Evolutionary conservation across 495 filamentous ascomycete genomes (phyloP).

Genomic region (Penicillium simplicissimum): DNA sequence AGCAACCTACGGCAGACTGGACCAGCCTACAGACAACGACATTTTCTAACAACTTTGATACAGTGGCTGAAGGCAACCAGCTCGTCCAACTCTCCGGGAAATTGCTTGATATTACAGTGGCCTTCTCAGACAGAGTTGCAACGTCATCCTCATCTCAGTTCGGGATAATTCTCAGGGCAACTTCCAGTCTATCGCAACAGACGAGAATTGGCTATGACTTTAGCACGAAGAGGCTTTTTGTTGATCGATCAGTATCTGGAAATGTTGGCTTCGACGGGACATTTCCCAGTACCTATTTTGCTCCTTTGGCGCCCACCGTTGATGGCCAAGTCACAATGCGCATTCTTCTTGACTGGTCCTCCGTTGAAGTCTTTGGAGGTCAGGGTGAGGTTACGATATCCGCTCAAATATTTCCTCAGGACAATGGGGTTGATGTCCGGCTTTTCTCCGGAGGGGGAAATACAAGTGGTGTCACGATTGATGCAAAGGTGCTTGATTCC

Average conservation of each 20-base stretch:
- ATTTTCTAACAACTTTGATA: neutral
- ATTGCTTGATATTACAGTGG: slow-evolving; percentile 24
- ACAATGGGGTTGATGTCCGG: neutral
- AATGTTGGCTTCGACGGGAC: slow-evolving; percentile 27
- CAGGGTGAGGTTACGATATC: slow-evolving; percentile 24
- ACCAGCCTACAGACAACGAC: neutral
- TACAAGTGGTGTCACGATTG: neutral
- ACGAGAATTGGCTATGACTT: slow-evolving; percentile 45
- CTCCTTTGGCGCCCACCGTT: slow-evolving; percentile 16
- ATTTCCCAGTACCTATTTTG: slow-evolving; percentile 30
- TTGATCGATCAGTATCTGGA: slow-evolving; percentile 31
- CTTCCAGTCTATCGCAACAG: slow-evolving; percentile 39
- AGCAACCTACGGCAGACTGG: neutral
- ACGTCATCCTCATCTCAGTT: slow-evolving; percentile 19
- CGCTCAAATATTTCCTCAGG: neutral
- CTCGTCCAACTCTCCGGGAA: slow-evolving; percentile 11
- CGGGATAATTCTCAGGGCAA: slow-evolving; percentile 27
- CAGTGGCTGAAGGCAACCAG: neutral
- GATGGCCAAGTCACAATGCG: slow-evolving; percentile 24
- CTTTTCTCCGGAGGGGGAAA: neutral
- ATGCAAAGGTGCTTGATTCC: neutral
- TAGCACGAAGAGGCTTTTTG: slow-evolving; percentile 32
- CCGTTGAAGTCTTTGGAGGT: slow-evolving; percentile 33
- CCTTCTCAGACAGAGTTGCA: slow-evolving; percentile 19
- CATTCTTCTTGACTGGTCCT: slow-evolving; percentile 33